Conservation (phyloP, 2,329 filamentous ascomycete species). For the Coniochaeta sp. region DNA sequence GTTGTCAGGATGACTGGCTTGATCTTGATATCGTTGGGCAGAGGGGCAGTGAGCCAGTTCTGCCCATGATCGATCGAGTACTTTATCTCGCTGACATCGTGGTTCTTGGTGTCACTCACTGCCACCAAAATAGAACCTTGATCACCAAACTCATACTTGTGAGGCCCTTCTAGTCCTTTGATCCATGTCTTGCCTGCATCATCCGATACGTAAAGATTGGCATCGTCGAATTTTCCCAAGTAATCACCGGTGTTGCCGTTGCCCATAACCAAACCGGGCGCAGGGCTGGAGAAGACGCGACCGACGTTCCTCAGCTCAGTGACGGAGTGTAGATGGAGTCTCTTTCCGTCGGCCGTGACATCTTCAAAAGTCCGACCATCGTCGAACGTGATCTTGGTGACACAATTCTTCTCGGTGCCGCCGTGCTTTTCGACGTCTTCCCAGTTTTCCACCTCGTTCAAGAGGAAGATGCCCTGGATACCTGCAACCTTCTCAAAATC, state of each 20-base stretch:
- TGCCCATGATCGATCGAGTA: conserved; percentile 91
- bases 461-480: conserved; percentile 86
- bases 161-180: conserved; percentile 66
- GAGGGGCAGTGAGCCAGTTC: conserved; percentile 65
- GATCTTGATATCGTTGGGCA: conserved; percentile 62
- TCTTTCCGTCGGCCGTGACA: conserved; percentile 59
- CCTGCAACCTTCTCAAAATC: conserved; percentile 93
- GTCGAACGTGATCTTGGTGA: conserved; percentile 86
- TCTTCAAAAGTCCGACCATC: conserved; percentile 81
- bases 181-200: conserved; percentile 85
- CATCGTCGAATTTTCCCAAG: conserved; percentile 63
- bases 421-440: conserved; percentile 57
- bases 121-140: conserved; percentile 85
- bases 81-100: conserved; percentile 48
- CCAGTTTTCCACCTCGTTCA: conserved; percentile 85
- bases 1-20: conserved; percentile 72
- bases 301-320: conserved; percentile 78
- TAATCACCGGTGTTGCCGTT: conserved; percentile 80
- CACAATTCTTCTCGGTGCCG: conserved; percentile 55
- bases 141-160: conserved; percentile 96
- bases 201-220: conserved; percentile 81
- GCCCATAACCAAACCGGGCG: conserved; percentile 89
- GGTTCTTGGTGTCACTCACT: conserved; percentile 62
- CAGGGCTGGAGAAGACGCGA: conserved; percentile 85
- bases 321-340: conserved; percentile 85